Percentiles rank a stretch among this genome's conserved stretches.
Conservation (phyloP, 2,329 filamentous ascomycete species). For the Aspergillus sp. region DNA sequence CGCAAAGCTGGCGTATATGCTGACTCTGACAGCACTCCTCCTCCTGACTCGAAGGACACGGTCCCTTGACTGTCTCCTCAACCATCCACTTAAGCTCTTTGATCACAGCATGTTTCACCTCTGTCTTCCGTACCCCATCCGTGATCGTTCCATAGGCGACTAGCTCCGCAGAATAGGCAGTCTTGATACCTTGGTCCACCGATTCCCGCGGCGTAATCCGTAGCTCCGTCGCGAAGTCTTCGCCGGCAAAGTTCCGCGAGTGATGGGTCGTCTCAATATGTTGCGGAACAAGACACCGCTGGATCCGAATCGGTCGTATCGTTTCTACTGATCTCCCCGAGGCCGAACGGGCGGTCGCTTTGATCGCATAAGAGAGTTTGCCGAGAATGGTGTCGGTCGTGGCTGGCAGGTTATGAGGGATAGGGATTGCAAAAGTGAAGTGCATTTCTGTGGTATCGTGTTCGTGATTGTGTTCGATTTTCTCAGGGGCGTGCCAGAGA, state of each 20-base stretch:
- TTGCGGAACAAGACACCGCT: background rate
- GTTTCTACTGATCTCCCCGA: background rate
- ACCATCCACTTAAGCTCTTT: constrained; percentile 10
- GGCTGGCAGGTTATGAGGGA: background rate
- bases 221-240: background rate
- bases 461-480: background rate
- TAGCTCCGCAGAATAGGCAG: background rate
- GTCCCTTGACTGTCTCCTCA: constrained; percentile 4
- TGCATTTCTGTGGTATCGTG: background rate
- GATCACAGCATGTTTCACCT: constrained; percentile 3
- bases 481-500: background rate
- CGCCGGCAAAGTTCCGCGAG: background rate
- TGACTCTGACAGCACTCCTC: background rate
- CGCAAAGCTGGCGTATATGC: background rate
- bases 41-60: background rate
- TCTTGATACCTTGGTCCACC: background rate
- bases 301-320: background rate
- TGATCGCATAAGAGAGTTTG: background rate
- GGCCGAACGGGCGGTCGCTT: background rate
- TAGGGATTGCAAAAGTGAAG: background rate
- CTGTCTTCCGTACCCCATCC: background rate
- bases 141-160: background rate
- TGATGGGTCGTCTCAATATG: background rate
- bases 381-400: background rate
- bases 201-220: background rate